Percentiles rank a stretch among this genome's conserved stretches.
phyloP scores from a whole-genome alignment of 169 alveolate genomes.

The Theileria equi region DNA sequence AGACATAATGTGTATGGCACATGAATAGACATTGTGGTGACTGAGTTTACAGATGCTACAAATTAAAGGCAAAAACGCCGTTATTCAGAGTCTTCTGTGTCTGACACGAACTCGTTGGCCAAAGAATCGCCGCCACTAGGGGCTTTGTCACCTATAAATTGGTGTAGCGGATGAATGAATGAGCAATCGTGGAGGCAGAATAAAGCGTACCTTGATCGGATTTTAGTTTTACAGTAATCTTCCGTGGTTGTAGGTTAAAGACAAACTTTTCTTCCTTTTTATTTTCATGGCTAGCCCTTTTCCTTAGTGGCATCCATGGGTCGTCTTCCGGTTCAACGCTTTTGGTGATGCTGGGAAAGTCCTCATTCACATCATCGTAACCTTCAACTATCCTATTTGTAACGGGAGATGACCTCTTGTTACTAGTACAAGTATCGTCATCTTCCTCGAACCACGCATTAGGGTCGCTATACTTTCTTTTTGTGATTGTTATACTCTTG shows the following conservation, averaged over 20 bases:
- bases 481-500: constrained; percentile 6
- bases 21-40: too few species aligned
- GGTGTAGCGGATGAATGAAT: too few species aligned
- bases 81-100: constrained; percentile 14
- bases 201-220: constrained; percentile 1
- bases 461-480: constrained; percentile 9
- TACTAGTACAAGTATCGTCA: constrained; percentile 25
- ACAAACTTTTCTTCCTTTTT: too few species aligned
- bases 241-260: too few species aligned
- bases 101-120: constrained; percentile 19
- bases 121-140: constrained; percentile 2
- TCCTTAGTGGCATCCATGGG: neutral
- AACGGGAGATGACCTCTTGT: neutral
- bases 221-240: constrained; percentile 30
- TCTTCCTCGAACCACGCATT: constrained; percentile 68
- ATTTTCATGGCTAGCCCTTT: too few species aligned
- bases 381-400: constrained; percentile 58
- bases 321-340: too few species aligned
- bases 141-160: neutral
- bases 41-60: too few species aligned
- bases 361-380: constrained; percentile 50
- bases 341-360: too few species aligned
- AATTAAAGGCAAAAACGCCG: too few species aligned
- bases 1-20: too few species aligned
- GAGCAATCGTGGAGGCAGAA: neutral